Conservation (phyloP, 257 asterid species). For the Fraxinus americana region DNA sequence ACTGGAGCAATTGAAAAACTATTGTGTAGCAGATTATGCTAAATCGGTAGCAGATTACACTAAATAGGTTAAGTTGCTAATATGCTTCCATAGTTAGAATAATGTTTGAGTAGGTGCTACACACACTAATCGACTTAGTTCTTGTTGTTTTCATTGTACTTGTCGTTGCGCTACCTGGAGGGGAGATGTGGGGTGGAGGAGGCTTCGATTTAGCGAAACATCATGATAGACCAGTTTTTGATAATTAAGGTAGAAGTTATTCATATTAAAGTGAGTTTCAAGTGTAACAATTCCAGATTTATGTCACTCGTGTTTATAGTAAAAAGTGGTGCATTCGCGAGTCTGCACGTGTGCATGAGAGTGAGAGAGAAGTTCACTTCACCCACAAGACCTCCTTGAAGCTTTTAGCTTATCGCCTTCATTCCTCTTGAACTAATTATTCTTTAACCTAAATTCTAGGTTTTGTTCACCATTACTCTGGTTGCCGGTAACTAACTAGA, state of each 20-base stretch:
- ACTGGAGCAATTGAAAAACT: neutral
- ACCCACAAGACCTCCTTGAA: neutral
- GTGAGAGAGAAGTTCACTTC: neutral
- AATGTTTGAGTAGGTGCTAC: neutral
- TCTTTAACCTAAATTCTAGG: neutral
- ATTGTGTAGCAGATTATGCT: neutral
- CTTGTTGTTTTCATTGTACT: neutral
- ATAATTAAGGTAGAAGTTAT: neutral
- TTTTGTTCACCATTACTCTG: neutral
- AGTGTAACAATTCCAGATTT: neutral
- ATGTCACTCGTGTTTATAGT: neutral
- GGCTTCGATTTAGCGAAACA: neutral
- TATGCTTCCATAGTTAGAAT: neutral
- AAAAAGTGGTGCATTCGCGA: neutral
- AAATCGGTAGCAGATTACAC: neutral
- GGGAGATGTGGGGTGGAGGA: neutral
- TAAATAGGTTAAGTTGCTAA: neutral
- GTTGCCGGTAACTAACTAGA: slow-evolving; percentile 13
- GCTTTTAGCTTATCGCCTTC: slow-evolving; percentile 1
- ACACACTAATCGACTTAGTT: neutral
- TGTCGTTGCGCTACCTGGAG: neutral
- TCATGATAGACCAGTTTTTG: neutral
- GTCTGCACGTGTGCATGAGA: neutral
- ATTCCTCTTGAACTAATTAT: neutral
- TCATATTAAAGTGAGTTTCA: neutral